A percentile compares a stretch with the other conserved stretches of the same genome.
These are phyloP conservation scores for Chalciporus piperatus DNA, from an alignment of 768 basidiomycete species.

Conservation along the genomic window DNA sequence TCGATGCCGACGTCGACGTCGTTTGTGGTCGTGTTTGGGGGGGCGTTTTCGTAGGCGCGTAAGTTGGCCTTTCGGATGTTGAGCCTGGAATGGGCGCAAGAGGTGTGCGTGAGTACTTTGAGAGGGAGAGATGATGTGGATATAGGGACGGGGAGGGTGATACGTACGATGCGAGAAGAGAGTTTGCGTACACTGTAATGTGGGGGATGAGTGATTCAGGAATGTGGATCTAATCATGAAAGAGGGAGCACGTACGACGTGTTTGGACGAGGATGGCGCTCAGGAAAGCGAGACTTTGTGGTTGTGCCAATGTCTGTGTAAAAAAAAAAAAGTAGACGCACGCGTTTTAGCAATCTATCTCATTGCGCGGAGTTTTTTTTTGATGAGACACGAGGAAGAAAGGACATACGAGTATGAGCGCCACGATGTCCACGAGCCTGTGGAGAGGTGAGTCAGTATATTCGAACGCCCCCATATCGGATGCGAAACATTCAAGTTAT, in stretches of 20 bases:
- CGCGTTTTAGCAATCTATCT: neutral
- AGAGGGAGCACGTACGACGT: slow-evolving; percentile 18
- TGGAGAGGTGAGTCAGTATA: neutral
- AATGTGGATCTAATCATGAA: too few relatives aligned
- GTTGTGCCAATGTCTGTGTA: slow-evolving; percentile 18
- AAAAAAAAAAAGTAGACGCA: too few relatives aligned
- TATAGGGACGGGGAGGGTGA: neutral
- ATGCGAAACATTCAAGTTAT: too few relatives aligned
- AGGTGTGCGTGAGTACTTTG: neutral
- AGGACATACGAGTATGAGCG: slow-evolving; percentile 21
- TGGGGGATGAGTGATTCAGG: too few relatives aligned
- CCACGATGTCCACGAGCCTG: slow-evolving; percentile 26
- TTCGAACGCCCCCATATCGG: neutral
- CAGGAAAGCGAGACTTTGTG: slow-evolving; percentile 16
- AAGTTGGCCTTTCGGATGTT: slow-evolving; percentile 25
- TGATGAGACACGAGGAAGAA: too few relatives aligned
- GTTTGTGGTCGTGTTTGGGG: neutral
- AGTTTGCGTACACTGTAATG: slow-evolving; percentile 27
- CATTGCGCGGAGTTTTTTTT: too few relatives aligned
- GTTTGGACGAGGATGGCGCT: slow-evolving; percentile 24
- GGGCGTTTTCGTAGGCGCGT: slow-evolving; percentile 6
- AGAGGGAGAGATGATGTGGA: neutral
- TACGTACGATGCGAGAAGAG: slow-evolving; percentile 28
- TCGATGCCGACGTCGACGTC: slow-evolving; percentile 6
- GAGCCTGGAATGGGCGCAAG: slow-evolving; percentile 12